Conservation (phyloP, 1,284 basidiomycete genomes). For the Rhodofomes roseus region DNA sequence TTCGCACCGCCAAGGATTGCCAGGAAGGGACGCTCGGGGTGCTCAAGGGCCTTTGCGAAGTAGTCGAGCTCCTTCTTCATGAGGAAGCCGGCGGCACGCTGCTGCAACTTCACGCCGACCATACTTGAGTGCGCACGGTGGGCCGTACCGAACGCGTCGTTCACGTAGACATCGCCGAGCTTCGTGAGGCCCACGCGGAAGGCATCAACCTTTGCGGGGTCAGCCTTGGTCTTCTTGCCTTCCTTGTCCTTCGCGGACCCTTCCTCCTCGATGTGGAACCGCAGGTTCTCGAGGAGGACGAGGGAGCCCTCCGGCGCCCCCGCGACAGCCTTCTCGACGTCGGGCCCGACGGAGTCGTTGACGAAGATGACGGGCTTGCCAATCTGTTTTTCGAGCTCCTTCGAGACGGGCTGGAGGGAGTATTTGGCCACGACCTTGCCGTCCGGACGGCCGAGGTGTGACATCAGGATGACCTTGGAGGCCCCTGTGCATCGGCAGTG, state of each 20-base stretch:
- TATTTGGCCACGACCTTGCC: constrained; percentile 89
- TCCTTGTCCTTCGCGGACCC: constrained; percentile 92
- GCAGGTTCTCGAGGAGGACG: constrained; percentile 95
- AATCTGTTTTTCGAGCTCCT: constrained; percentile 72
- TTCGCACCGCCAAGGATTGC: constrained; percentile 99
- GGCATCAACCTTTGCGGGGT: constrained; percentile 75
- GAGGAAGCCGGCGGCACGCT: constrained; percentile 93
- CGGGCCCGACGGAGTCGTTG: constrained; percentile 82
- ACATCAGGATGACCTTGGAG: constrained; percentile 89
- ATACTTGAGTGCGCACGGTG: constrained; percentile 98
- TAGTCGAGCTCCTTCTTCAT: constrained; percentile 99
- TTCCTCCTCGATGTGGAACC: constrained; percentile 99
- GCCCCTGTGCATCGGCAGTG: constrained; percentile 60
- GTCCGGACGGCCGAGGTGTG: constrained; percentile 96
- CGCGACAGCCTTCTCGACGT: constrained; percentile 79
- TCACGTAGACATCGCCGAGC: constrained; percentile 96
- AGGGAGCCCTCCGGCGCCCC: constrained; percentile 74
- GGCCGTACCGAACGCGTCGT: constrained; percentile 98
- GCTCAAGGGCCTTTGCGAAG: constrained; percentile 97
- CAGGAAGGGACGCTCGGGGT: constrained; percentile 93
- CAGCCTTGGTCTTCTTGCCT: constrained; percentile 91
- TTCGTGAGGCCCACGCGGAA: constrained; percentile 88
- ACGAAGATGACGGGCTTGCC: constrained; percentile 78
- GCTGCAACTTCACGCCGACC: constrained; percentile 94
- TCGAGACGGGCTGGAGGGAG: constrained; percentile 86